Evolutionary conservation across 148 eudicot species (phyloP), one percentile per base, ranked within the genome.

Genomic region (Nepenthes mirabilis): DNA sequence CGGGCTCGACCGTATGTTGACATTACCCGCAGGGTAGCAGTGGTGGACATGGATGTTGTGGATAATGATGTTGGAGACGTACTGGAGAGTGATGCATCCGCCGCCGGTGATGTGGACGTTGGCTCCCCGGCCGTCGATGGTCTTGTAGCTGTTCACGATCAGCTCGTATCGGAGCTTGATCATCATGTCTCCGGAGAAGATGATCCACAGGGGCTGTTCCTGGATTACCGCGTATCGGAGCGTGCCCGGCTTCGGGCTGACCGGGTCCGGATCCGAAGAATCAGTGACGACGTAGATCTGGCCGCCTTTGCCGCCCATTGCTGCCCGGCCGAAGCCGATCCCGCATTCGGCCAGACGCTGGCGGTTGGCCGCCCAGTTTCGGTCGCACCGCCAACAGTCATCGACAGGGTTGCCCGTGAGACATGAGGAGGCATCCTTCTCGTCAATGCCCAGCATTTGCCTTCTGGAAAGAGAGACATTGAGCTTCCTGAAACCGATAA

Each of bases 341-440:
- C 43, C 79, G 54, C 88, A 83, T 57, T 83, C 82, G 13, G 88
- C 88, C 6, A 83, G 62, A 3, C 77, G 70, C 49, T 83, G 77
- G 11, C 88, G 88, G 68, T 80, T 75, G 12, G 68, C 14, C 3
- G 82, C 65, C 84, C 84, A 80, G 59, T 80, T 64, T 0, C 80
- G 65, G 76, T 83, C 84, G 65, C 88, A 83, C 54, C 71, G 66
- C 88, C 88, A 83, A 70, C 88, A 80, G 68, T 83, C 88, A 61
- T 83, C 84, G 49, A 83, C 77, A 5, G 88, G 88, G 75, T 83
- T 83, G 1, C 88, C 84, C 2, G 80, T 80, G 8, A 72, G 57
- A 56, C 88, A 83, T 1, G 74, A 11, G 3, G 52, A 49, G 14
- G 12, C 6, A 3, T 6, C 33, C 2, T 32, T 9, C 36, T 55